phyloP scores from a whole-genome alignment of 2,329 filamentous ascomycete genomes.

The Tolypocladium tropicale region DNA sequence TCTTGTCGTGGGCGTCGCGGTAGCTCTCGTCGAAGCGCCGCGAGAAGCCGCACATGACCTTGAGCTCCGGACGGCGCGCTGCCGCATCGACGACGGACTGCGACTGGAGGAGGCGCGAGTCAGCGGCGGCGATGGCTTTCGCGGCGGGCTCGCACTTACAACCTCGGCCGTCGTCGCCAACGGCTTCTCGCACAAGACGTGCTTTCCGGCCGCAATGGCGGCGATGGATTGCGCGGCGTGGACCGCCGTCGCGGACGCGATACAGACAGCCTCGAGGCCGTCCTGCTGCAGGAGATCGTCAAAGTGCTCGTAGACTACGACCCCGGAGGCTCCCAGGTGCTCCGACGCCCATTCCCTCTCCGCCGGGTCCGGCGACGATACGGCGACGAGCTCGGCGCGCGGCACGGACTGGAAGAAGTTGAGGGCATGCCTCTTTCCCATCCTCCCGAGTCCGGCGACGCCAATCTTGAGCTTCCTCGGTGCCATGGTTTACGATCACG shows the following conservation, averaged over 20 bases:
- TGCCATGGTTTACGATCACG: constrained; percentile 5
- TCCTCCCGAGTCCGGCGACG: constrained; percentile 39
- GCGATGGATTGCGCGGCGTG: constrained; percentile 47
- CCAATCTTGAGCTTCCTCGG: constrained; percentile 28
- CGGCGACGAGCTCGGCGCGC: constrained; percentile 37
- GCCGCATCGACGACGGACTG: constrained; percentile 47
- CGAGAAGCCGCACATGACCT: constrained; percentile 39
- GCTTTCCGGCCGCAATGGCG: constrained; percentile 41
- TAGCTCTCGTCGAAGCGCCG: constrained; percentile 51
- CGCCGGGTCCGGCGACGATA: constrained; percentile 31
- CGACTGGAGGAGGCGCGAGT: constrained; percentile 25
- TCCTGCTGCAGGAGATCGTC: constrained; percentile 31
- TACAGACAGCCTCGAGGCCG: constrained; percentile 29
- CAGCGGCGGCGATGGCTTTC: background rate
- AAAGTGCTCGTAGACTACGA: constrained; percentile 33
- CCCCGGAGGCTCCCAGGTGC: constrained; percentile 31
- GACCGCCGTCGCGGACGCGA: constrained; percentile 35
- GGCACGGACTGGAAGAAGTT: constrained; percentile 35
- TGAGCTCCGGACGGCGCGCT: constrained; percentile 43
- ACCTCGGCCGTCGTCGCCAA: constrained; percentile 46
- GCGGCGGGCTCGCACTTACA: constrained; percentile 24
- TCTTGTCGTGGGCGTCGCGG: constrained; percentile 44
- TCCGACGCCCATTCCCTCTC: constrained; percentile 34
- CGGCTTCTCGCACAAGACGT: constrained; percentile 51
- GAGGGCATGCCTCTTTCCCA: constrained; percentile 40